Evolutionary conservation across 306 rosid species (phyloP).

Genomic region (Vicia faba): DNA sequence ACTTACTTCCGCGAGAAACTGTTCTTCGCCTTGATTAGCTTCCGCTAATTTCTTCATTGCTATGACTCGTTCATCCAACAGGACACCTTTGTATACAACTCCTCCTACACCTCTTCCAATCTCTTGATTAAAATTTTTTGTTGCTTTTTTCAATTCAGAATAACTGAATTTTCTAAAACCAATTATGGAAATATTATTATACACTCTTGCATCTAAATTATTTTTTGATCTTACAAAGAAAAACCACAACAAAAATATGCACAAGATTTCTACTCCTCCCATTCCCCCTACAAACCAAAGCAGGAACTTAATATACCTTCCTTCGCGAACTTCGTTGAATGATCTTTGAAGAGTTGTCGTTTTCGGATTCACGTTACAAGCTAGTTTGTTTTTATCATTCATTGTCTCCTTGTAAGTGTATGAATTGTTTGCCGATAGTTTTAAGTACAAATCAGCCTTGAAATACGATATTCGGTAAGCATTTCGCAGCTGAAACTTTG

Average conservation of each 20-base stretch:
- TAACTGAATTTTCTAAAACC: conserved; percentile 56
- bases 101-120: conserved; percentile 64
- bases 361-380: conserved; percentile 24
- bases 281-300: conserved; percentile 50
- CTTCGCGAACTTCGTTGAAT: conserved; percentile 23
- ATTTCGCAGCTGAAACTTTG: conserved; percentile 51
- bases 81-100: not conserved
- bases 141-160: conserved; percentile 50
- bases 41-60: conserved; percentile 55
- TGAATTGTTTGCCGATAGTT: conserved; percentile 36
- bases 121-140: conserved; percentile 50
- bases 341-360: conserved; percentile 17
- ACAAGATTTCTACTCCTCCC: conserved; percentile 51
- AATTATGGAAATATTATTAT: not conserved
- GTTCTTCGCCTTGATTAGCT: conserved; percentile 51
- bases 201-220: conserved; percentile 30
- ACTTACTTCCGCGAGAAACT: too few relatives aligned
- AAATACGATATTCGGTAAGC: conserved; percentile 42
- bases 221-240: conserved; percentile 23
- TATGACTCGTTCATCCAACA: conserved; percentile 46
- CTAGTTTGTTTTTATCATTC: not conserved
- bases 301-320: conserved; percentile 34
- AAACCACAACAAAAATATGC: conserved; percentile 43
- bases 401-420: conserved; percentile 7
- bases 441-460: conserved; percentile 46